phyloP scores from a whole-genome alignment of 2,329 filamentous ascomycete species.

The Emydomyces testavorans region DNA sequence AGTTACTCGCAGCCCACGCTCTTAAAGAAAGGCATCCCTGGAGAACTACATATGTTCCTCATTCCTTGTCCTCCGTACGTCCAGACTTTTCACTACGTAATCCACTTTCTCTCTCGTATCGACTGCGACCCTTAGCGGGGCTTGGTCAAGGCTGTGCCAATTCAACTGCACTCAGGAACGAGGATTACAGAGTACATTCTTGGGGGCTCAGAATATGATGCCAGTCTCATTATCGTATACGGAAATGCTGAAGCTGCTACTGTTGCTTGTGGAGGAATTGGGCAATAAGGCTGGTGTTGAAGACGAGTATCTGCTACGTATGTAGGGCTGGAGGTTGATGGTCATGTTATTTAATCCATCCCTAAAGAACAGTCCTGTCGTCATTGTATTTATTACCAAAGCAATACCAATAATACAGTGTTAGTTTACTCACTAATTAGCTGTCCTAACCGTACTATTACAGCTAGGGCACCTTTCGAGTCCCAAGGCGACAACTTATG shows the following conservation, averaged over 20 bases:
- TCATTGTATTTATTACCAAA: conserved; percentile 4
- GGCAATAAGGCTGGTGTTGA: too few relatives aligned
- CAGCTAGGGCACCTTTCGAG: not conserved
- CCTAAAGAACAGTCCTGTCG: conserved; percentile 4
- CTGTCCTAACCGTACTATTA: not conserved
- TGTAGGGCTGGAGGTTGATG: not conserved
- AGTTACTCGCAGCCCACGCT: too few relatives aligned
- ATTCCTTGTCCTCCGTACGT: too few relatives aligned
- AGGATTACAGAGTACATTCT: not conserved
- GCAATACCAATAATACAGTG: not conserved
- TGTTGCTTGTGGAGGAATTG: too few relatives aligned
- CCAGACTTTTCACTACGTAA: too few relatives aligned
- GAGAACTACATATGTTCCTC: too few relatives aligned
- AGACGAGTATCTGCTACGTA: too few relatives aligned
- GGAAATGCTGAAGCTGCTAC: too few relatives aligned
- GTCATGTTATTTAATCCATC: not conserved
- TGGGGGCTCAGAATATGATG: not conserved
- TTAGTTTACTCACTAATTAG: not conserved
- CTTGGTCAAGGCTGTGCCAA: not conserved
- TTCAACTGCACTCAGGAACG: not conserved
- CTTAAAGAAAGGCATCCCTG: too few relatives aligned
- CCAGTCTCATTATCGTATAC: too few relatives aligned
- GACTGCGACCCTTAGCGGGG: not conserved
- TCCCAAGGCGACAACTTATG: not conserved
- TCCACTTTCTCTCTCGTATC: too few relatives aligned